Percentiles rank a stretch among this genome's conserved stretches.
Conservation (phyloP, 108 stramenopile species). For the Nannochloropsis salina region DNA sequence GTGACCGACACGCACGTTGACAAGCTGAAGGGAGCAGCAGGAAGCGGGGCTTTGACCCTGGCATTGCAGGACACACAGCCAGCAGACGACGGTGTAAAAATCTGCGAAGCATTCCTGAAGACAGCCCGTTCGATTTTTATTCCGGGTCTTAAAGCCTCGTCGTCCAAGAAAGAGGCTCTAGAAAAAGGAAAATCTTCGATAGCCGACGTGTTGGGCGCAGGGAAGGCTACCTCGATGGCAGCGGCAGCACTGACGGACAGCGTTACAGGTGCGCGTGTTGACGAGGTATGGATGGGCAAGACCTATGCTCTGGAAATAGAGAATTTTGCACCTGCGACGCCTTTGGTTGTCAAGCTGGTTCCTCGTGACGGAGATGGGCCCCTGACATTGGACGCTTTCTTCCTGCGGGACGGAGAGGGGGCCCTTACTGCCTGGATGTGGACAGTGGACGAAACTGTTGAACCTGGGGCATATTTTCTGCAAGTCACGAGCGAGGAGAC, state of each 20-base stretch:
- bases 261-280: not conserved
- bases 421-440: not conserved
- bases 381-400: not conserved
- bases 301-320: not conserved
- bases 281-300: not conserved
- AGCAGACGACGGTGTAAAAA: not conserved
- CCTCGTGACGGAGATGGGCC: not conserved
- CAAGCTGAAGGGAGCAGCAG: not conserved
- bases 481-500: not conserved
- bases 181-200: not conserved
- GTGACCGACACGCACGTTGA: not conserved
- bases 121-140: not conserved
- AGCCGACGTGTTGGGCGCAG: too few relatives aligned
- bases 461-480: not conserved
- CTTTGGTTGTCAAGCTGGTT: not conserved
- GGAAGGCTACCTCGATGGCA: not conserved
- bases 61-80: conserved; percentile 2
- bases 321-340: not conserved
- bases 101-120: not conserved
- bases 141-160: not conserved
- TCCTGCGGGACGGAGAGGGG: not conserved
- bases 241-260: not conserved
- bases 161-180: not conserved
- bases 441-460: not conserved
- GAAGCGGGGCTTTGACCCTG: not conserved